Percentiles rank a stretch among this genome's conserved stretches.
Conservation (phyloP, 345 rosid species). For the Eucalyptus tenuipes region DNA sequence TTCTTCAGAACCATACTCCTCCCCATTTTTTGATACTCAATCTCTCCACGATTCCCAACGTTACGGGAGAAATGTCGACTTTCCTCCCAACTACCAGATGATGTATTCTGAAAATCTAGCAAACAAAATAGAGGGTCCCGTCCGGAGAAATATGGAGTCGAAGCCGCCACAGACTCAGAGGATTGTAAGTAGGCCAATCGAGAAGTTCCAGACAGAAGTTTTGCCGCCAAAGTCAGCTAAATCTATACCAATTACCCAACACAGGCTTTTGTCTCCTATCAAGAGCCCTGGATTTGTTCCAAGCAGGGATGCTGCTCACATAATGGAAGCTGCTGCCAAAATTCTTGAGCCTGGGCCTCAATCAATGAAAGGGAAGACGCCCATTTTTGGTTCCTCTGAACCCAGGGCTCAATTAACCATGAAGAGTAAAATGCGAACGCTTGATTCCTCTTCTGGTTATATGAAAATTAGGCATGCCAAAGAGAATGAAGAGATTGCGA, state of each 20-base stretch:
- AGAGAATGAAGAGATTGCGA: slow-evolving; percentile 58
- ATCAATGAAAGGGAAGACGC: not conserved
- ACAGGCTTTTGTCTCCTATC: slow-evolving; percentile 88
- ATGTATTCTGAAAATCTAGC: slow-evolving; percentile 45
- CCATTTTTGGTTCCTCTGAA: not conserved
- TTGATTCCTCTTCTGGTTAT: slow-evolving; percentile 50
- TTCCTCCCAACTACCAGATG: slow-evolving; percentile 26
- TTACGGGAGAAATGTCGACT: slow-evolving; percentile 35
- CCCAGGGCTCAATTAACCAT: not conserved
- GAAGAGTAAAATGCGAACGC: slow-evolving; percentile 33
- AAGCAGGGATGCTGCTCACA: slow-evolving; percentile 70
- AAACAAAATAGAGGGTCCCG: slow-evolving; percentile 23
- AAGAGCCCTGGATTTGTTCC: slow-evolving; percentile 81
- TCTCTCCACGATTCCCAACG: slow-evolving; percentile 36
- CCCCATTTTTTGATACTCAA: slow-evolving; percentile 47
- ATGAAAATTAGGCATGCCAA: slow-evolving; percentile 50
- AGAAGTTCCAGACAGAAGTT: slow-evolving; percentile 86
- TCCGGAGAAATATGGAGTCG: slow-evolving; percentile 13
- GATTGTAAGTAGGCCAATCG: slow-evolving; percentile 52
- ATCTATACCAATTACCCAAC: slow-evolving; percentile 85
- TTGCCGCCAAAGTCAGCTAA: slow-evolving; percentile 93
- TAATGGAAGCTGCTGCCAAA: slow-evolving; percentile 95
- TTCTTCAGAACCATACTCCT: slow-evolving; percentile 35
- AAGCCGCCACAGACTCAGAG: slow-evolving; percentile 25
- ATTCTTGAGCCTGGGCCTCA: slow-evolving; percentile 48